Evolutionary conservation across 1,284 basidiomycete species (phyloP).

Genomic region (Chalciporus piperatoides): DNA sequence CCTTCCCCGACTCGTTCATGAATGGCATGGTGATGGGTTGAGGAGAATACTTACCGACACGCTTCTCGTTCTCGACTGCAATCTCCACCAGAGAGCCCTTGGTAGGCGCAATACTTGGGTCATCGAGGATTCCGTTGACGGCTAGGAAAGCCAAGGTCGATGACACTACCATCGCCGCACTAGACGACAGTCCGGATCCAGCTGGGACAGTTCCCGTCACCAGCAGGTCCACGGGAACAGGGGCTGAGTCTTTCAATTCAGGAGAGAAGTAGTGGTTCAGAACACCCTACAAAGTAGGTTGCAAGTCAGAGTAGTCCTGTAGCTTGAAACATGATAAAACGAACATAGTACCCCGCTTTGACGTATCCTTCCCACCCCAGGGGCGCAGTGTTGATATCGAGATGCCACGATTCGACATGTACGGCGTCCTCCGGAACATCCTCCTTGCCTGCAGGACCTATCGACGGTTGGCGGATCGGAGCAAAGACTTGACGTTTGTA

Average conservation of each 20-base stretch:
- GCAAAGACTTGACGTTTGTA: constrained; percentile 57
- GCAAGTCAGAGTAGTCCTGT: not conserved
- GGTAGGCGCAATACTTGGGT: constrained; percentile 31
- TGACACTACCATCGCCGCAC: constrained; percentile 82
- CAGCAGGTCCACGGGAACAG: constrained; percentile 63
- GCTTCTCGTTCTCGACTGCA: constrained; percentile 78
- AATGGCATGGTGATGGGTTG: constrained; percentile 2
- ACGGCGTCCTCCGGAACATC: constrained; percentile 38
- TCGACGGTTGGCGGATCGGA: constrained; percentile 38
- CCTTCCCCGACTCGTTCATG: constrained; percentile 29
- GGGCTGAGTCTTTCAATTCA: constrained; percentile 30
- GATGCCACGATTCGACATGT: constrained; percentile 56
- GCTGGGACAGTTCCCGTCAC: constrained; percentile 78
- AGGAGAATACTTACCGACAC: constrained; percentile 54
- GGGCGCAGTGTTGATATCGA: constrained; percentile 68
- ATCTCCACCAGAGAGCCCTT: constrained; percentile 75
- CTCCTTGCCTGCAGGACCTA: constrained; percentile 23
- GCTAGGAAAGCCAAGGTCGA: constrained; percentile 76
- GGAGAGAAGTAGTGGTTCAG: constrained; percentile 59
- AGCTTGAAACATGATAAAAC: constrained; percentile 5
- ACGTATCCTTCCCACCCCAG: constrained; percentile 85
- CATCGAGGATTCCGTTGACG: constrained; percentile 62
- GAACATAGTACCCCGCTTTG: constrained; percentile 76
- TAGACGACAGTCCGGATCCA: constrained; percentile 79
- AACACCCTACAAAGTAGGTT: constrained; percentile 54